These are phyloP conservation scores for Hippophae tibetana DNA, from an alignment of 306 rosid species.

Conservation along the genomic window DNA sequence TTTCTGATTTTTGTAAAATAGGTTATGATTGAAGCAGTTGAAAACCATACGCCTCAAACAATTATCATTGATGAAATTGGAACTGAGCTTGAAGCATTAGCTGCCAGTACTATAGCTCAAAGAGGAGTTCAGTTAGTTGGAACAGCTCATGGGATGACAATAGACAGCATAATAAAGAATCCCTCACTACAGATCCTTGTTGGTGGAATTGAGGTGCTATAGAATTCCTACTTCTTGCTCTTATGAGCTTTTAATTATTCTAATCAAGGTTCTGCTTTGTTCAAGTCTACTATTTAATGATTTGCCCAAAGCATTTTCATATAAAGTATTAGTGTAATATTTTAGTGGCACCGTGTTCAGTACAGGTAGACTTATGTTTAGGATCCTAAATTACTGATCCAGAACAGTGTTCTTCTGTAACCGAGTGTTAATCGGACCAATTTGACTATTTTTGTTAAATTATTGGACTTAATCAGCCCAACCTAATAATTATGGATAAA, in stretches of 20 bases:
- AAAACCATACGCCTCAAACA: constrained; percentile 93
- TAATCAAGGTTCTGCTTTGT: background rate
- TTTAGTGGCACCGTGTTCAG: constrained; percentile 5
- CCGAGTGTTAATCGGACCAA: constrained; percentile 70
- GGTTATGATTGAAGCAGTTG: constrained; percentile 99
- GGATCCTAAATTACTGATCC: background rate
- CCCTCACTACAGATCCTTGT: constrained; percentile 91
- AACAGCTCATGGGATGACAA: constrained; percentile 92
- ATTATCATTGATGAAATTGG: constrained; percentile 98
- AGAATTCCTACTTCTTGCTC: constrained; percentile 14
- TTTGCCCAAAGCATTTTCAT: background rate
- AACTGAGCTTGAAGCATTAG: constrained; percentile 96
- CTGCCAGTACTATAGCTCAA: constrained; percentile 99
- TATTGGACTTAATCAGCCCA: no score
- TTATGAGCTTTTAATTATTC: constrained; percentile 1
- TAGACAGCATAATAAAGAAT: constrained; percentile 77
- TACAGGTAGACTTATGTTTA: background rate
- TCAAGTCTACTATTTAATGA: background rate
- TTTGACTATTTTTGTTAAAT: no score
- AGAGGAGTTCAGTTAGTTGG: constrained; percentile 99
- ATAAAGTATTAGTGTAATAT: background rate
- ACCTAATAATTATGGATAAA: no score
- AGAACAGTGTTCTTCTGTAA: constrained; percentile 20
- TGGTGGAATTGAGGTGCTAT: constrained; percentile 88
- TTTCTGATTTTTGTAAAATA: constrained; percentile 16